Conservation (phyloP, 2,329 filamentous ascomycete genomes). For the Aspergillus uvarum region DNA sequence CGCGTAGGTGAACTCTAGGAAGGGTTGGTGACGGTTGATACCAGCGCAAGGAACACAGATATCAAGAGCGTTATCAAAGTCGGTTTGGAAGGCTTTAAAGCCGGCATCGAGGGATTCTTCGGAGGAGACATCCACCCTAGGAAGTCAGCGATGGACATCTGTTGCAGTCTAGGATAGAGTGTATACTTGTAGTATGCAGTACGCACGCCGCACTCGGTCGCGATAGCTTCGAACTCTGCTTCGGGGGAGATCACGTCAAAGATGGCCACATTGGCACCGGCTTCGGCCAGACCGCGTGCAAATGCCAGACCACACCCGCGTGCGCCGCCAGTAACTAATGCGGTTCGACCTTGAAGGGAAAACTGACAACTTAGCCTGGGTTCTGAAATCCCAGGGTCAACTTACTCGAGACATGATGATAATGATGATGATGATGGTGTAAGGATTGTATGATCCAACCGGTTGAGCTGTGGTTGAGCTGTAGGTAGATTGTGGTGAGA, state of each 20-base stretch:
- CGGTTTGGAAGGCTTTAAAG: constrained; percentile 35
- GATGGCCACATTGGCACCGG: constrained; percentile 47
- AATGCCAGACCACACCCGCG: constrained; percentile 49
- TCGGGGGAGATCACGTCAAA: constrained; percentile 49
- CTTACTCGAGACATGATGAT: constrained; percentile 26
- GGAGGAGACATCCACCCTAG: constrained; percentile 44
- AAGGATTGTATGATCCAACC: neutral
- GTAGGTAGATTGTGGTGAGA: too few relatives aligned
- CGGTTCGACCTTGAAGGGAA: constrained; percentile 50
- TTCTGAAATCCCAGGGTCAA: neutral
- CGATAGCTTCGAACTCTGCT: constrained; percentile 41
- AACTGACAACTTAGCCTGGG: constrained; percentile 38
- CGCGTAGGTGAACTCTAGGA: constrained; percentile 47
- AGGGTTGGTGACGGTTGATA: constrained; percentile 46
- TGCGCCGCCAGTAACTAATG: constrained; percentile 49
- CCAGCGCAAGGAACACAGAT: constrained; percentile 49
- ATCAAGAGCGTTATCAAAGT: constrained; percentile 42
- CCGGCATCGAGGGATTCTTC: constrained; percentile 30
- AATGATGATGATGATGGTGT: neutral
- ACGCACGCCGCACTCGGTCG: constrained; percentile 44
- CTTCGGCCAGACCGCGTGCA: constrained; percentile 47
- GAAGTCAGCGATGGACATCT: too few relatives aligned
- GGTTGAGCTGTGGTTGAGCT: too few relatives aligned
- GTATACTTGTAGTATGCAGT: constrained; percentile 42
- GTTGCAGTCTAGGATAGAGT: neutral